These are phyloP conservation scores for Neurospora intermedia DNA, from an alignment of 495 filamentous ascomycete genomes.

Conservation along the genomic window DNA sequence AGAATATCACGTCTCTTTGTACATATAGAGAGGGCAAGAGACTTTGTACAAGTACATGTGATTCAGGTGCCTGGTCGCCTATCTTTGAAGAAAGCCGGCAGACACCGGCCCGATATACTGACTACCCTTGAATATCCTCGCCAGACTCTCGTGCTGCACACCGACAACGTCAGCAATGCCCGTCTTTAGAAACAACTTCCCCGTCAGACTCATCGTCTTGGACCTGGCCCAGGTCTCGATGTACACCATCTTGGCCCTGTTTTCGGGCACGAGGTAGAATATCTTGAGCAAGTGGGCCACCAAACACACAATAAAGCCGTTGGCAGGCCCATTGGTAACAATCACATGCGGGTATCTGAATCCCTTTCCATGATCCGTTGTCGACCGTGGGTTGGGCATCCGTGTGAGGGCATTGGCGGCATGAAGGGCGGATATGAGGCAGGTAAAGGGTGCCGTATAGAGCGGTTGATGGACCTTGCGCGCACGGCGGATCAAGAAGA, in stretches of 20 bases:
- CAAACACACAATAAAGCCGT: conserved; percentile 65
- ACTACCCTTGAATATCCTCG: neutral
- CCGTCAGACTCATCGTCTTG: conserved; percentile 66
- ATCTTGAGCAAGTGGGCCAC: conserved; percentile 60
- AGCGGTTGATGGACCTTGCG: conserved; percentile 69
- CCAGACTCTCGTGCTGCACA: conserved; percentile 27
- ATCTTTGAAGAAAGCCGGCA: neutral
- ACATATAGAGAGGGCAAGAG: neutral
- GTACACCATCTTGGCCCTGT: conserved; percentile 55
- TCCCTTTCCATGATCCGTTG: conserved; percentile 20
- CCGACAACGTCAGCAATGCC: conserved; percentile 34
- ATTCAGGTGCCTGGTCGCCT: neutral
- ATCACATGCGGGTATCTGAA: conserved; percentile 47
- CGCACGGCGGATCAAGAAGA: conserved; percentile 58
- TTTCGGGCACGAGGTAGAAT: conserved; percentile 30
- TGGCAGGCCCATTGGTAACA: conserved; percentile 81
- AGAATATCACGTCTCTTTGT: neutral
- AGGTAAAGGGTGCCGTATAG: conserved; percentile 48
- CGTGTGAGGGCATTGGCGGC: conserved; percentile 37
- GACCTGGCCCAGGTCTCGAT: conserved; percentile 89
- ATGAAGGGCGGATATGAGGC: conserved; percentile 42
- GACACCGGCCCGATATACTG: neutral
- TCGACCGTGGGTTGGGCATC: conserved; percentile 19
- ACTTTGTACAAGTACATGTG: neutral
- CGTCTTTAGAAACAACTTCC: conserved; percentile 47